These are phyloP conservation scores for Tieghemostelium lacteum DNA, from an alignment of 78 protist species.

Conservation along the genomic window DNA sequence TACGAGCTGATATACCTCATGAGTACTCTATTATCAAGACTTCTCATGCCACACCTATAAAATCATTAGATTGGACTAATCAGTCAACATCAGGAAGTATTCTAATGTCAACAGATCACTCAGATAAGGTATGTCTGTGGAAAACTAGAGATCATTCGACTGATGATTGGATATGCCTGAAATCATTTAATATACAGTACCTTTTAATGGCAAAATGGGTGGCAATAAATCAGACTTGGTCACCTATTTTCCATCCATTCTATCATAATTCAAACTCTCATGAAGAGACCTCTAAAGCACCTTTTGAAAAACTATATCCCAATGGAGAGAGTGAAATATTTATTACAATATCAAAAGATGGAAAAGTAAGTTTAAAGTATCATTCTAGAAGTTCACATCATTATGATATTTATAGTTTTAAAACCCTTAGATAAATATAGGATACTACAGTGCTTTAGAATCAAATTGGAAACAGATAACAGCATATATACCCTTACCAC, in stretches of 20 bases:
- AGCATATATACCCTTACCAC: conserved; percentile 24
- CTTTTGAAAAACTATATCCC: not conserved
- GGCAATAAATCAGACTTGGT: not conserved
- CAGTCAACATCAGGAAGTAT: conserved; percentile 12
- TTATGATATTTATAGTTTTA: not conserved
- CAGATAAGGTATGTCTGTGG: conserved; percentile 46
- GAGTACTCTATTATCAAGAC: conserved; percentile 35
- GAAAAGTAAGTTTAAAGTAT: conserved; percentile 31
- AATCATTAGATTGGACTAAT: conserved; percentile 56
- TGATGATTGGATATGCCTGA: conserved; percentile 37
- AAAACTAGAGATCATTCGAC: conserved; percentile 16
- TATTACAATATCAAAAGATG: conserved; percentile 54
- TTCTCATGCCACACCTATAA: conserved; percentile 7
- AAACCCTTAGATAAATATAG: conserved; percentile 20
- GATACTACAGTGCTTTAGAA: conserved; percentile 32
- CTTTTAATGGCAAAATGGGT: conserved; percentile 45
- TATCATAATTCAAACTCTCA: conserved; percentile 9
- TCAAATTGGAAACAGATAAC: conserved; percentile 43
- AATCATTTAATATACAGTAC: conserved; percentile 18
- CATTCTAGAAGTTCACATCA: not conserved
- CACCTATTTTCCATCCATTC: conserved; percentile 31
- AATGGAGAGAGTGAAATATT: no score
- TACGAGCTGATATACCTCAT: conserved; percentile 45
- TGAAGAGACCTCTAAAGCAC: not conserved
- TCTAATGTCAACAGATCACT: conserved; percentile 20